Evolutionary conservation across 768 basidiomycete species (phyloP).

Genomic region (Rhodosporidiobolus odoratus): DNA sequence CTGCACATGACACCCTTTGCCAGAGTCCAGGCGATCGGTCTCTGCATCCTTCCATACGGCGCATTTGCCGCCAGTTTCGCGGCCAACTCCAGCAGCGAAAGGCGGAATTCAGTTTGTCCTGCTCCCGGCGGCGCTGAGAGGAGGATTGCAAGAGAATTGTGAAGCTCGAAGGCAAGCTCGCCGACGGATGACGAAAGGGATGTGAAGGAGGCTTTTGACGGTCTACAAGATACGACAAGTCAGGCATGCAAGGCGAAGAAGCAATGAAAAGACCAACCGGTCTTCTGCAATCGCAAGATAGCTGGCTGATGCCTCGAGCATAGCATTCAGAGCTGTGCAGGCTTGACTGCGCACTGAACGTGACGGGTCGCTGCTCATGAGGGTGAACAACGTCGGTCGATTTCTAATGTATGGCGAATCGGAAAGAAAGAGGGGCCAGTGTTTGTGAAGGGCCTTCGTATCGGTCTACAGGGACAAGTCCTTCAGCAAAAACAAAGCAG

Average conservation of each 20-base stretch:
- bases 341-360: conserved; percentile 15
- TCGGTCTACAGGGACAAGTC: background rate
- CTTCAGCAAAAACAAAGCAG: background rate
- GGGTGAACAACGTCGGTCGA: conserved; percentile 9
- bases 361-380: conserved; percentile 22
- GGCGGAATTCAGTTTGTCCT: background rate
- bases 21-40: conserved; percentile 9
- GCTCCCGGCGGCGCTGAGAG: background rate
- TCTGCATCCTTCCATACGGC: conserved; percentile 25
- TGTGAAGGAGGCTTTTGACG: conserved; percentile 32
- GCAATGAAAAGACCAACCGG: background rate
- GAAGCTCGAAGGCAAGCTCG: conserved; percentile 26
- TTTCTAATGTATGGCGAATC: conserved; percentile 29
- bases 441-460: conserved; percentile 1
- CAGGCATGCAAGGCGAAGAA: no score
- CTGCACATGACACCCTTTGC: background rate
- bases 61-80: conserved; percentile 5
- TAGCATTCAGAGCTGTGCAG: background rate
- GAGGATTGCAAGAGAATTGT: conserved; percentile 6
- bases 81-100: conserved; percentile 3
- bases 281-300: conserved; percentile 32
- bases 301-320: conserved; percentile 14
- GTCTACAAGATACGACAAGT: background rate
- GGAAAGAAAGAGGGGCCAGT: conserved; percentile 32
- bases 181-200: conserved; percentile 30